Conservation (phyloP, 1,284 basidiomycete genomes). For the Fereydounia khargensis region DNA sequence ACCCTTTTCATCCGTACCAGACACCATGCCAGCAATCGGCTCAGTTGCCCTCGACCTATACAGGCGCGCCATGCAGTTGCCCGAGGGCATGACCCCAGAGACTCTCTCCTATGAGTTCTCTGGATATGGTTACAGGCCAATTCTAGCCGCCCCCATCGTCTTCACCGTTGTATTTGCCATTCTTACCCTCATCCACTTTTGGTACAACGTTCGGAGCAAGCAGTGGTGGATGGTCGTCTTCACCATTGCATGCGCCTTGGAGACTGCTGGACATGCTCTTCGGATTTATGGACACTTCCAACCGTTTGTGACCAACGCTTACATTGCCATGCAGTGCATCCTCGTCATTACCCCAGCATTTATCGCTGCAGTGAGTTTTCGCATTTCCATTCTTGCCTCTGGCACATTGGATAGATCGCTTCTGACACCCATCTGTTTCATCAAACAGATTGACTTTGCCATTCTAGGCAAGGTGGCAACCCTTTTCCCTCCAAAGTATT, state of each 20-base stretch:
- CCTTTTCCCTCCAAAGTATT: slow-evolving; percentile 14
- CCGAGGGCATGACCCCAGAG: no score
- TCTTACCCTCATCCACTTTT: slow-evolving; percentile 2
- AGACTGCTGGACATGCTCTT: slow-evolving; percentile 9
- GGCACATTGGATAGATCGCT: no score
- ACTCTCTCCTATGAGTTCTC: no score
- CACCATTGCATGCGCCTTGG: slow-evolving; percentile 15
- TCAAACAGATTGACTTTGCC: background rate
- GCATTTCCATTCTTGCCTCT: no score
- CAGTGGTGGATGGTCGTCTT: slow-evolving; percentile 24
- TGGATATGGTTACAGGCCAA: slow-evolving; percentile 23
- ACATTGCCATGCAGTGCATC: slow-evolving; percentile 33
- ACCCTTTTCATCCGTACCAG: no score
- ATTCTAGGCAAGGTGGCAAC: slow-evolving; percentile 14
- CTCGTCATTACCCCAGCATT: slow-evolving; percentile 36
- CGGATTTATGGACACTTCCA: slow-evolving; percentile 28
- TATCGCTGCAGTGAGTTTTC: slow-evolving; percentile 36
- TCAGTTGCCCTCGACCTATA: no score
- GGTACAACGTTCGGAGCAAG: slow-evolving; percentile 3
- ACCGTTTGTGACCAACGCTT: slow-evolving; percentile 8
- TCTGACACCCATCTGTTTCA: no score
- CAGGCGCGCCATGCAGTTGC: no score
- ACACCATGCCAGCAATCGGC: no score
- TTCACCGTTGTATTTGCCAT: slow-evolving; percentile 12
- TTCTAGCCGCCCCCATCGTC: slow-evolving; percentile 6